phyloP scores from a whole-genome alignment of 177 flowering plant species.

The Vitis hybrid region DNA sequence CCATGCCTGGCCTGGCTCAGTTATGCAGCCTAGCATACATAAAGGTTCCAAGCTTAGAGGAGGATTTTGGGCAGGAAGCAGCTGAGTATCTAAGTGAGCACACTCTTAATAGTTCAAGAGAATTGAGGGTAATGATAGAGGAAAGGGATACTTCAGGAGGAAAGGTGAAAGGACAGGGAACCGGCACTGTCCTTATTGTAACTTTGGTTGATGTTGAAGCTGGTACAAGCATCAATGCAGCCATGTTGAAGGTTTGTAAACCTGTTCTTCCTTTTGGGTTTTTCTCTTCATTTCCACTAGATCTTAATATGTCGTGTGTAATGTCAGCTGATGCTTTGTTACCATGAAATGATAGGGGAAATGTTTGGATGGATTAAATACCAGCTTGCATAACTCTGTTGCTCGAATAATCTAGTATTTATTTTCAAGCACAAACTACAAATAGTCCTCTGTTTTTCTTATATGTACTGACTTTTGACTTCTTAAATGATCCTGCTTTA shows the following conservation, averaged over 20 bases:
- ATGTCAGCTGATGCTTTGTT: background rate
- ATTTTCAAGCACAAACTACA: background rate
- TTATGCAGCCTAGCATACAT: conserved; percentile 87
- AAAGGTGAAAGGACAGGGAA: conserved; percentile 92
- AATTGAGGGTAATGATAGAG: conserved; percentile 73
- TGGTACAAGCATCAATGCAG: conserved; percentile 73
- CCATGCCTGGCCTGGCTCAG: conserved; percentile 86
- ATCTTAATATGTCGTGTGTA: no score
- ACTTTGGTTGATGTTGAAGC: conserved; percentile 68
- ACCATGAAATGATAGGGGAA: no score
- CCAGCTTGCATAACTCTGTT: background rate
- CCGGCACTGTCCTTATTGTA: conserved; percentile 69
- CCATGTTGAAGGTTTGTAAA: conserved; percentile 69
- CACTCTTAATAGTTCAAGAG: conserved; percentile 50
- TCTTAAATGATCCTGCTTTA: background rate
- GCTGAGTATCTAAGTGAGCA: conserved; percentile 66
- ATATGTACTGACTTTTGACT: no score
- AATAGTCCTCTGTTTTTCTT: no score
- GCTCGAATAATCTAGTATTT: no score
- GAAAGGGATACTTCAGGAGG: conserved; percentile 92
- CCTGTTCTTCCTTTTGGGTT: background rate
- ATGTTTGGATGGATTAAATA: no score
- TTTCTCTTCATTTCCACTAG: background rate
- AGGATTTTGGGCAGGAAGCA: conserved; percentile 90
- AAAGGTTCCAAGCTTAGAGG: conserved; percentile 76